Percentiles rank a stretch among this genome's conserved stretches.
These are phyloP conservation scores for Ascochyta clinopodiicola DNA, from an alignment of 2,329 filamentous ascomycete genomes.

Conservation along the genomic window DNA sequence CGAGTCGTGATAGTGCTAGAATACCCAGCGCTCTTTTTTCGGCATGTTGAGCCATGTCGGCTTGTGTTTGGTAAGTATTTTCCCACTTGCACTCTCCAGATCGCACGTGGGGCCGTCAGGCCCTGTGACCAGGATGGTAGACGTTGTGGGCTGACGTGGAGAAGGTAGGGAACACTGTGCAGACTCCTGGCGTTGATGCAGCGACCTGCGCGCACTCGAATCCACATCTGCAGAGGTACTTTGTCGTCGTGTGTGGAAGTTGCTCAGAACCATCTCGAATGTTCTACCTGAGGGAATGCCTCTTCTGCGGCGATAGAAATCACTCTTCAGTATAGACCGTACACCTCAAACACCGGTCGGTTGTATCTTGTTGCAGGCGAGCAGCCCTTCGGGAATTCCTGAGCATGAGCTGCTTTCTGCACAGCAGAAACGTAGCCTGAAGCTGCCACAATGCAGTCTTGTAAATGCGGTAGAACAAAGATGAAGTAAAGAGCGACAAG, in stretches of 20 bases:
- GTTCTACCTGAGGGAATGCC: background rate
- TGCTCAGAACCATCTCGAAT: constrained; percentile 3
- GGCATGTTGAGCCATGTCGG: constrained; percentile 52
- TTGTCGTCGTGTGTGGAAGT: constrained; percentile 5
- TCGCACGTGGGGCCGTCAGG: constrained; percentile 2
- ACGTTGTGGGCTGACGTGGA: constrained; percentile 4
- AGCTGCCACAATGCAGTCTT: constrained; percentile 8
- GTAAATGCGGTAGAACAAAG: constrained; percentile 12
- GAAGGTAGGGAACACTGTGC: constrained; percentile 1
- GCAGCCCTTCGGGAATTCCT: constrained; percentile 17
- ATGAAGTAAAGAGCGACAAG: constrained; percentile 14
- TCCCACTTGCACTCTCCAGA: constrained; percentile 1
- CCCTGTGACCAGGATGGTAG: constrained; percentile 4
- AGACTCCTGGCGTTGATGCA: constrained; percentile 12
- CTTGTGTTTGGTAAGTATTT: background rate
- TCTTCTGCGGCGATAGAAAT: background rate
- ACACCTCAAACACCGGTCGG: constrained; percentile 16
- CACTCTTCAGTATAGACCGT: constrained; percentile 50
- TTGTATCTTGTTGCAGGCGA: constrained; percentile 14
- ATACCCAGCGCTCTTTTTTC: constrained; percentile 51
- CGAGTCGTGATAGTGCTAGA: constrained; percentile 47
- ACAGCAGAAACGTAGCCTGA: constrained; percentile 14
- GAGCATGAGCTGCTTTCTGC: constrained; percentile 15
- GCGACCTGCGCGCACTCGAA: constrained; percentile 13
- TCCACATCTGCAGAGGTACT: constrained; percentile 6